These are phyloP conservation scores for Nakazawaea ishiwadae DNA, from an alignment of 805 yeast species.

Conservation along the genomic window DNA sequence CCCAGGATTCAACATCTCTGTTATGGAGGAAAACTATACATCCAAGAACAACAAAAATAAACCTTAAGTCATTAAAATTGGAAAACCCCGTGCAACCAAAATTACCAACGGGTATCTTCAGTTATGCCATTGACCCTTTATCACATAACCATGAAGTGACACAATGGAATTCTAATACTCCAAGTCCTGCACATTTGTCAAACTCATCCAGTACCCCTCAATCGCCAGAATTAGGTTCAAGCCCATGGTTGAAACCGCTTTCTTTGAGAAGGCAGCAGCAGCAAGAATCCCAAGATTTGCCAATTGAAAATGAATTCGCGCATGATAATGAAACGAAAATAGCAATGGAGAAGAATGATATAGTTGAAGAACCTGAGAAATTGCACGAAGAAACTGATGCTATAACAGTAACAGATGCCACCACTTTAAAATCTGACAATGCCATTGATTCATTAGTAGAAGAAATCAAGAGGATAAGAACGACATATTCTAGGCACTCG, in stretches of 20 bases:
- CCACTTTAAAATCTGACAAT: not conserved
- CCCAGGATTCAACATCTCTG: constrained; percentile 25
- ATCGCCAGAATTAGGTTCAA: constrained; percentile 7
- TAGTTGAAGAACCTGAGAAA: too few species aligned
- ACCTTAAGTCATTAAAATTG: constrained; percentile 20
- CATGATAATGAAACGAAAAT: not conserved
- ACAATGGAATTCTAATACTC: too few species aligned
- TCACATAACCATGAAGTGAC: too few species aligned
- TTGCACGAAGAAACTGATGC: too few species aligned
- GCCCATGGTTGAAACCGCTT: constrained; percentile 15
- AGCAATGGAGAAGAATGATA: not conserved
- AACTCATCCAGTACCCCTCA: not conserved
- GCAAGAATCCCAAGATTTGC: not conserved
- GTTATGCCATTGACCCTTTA: constrained; percentile 16
- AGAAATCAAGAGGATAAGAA: constrained; percentile 4
- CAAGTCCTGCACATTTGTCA: not conserved
- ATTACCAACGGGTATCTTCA: constrained; percentile 28
- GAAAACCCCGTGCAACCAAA: constrained; percentile 32
- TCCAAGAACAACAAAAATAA: constrained; percentile 23
- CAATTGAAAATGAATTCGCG: not conserved
- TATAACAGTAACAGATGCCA: not conserved
- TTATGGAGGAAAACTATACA: constrained; percentile 27
- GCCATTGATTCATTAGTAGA: not conserved
- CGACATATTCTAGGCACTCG: not conserved
- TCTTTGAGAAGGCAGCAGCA: constrained; percentile 12